A percentile compares a stretch with the other conserved stretches of the same genome.
Evolutionary conservation across 2,329 filamentous ascomycete species (phyloP).

Genomic region (Trichoderma guizhouense): DNA sequence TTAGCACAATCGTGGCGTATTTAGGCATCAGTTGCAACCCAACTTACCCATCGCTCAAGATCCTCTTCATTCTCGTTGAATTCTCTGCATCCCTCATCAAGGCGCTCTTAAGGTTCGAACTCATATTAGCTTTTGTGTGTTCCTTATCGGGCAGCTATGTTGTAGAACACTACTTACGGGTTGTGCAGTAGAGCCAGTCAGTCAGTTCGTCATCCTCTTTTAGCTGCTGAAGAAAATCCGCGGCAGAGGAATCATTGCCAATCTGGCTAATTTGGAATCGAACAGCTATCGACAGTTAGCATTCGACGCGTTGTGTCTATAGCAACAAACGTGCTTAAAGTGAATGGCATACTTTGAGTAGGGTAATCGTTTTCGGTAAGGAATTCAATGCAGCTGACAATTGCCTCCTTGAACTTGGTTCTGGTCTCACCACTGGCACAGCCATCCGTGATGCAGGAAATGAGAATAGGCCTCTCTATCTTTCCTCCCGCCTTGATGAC

Average conservation of each 20-base stretch:
- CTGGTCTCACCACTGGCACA: not conserved
- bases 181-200: not conserved
- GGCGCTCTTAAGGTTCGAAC: not conserved
- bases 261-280: conserved; percentile 15
- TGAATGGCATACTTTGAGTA: not conserved
- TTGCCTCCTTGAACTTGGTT: not conserved
- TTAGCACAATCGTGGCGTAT: not conserved
- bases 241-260: not conserved
- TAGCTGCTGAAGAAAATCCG: not conserved
- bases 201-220: not conserved
- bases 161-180: not conserved
- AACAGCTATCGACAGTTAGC: not conserved
- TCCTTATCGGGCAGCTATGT: not conserved
- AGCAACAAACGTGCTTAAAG: not conserved
- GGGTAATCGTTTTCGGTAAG: not conserved
- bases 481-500: not conserved
- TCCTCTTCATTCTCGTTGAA: not conserved
- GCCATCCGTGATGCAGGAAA: conserved; percentile 16
- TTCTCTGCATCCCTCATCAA: conserved; percentile 10
- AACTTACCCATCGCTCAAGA: conserved; percentile 17
- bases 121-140: not conserved
- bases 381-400: not conserved
- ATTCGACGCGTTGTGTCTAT: not conserved
- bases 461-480: not conserved
- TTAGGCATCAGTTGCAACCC: no score